Evolutionary conservation across 306 rosid species (phyloP).

Genomic region (Cucurbita moschata): DNA sequence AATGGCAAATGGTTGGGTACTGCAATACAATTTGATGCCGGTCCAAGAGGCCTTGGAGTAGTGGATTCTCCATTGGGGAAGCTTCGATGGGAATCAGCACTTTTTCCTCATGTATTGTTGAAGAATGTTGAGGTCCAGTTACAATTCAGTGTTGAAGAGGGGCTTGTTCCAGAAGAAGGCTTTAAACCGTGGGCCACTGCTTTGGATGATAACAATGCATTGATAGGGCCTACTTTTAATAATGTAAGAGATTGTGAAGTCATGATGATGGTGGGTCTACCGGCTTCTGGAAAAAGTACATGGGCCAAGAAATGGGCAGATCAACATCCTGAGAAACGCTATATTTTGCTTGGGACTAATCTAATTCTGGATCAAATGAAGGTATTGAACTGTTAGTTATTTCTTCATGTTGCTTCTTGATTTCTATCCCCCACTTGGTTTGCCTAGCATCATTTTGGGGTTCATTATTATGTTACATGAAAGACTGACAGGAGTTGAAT

Average conservation of each 20-base stretch:
- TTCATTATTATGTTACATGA: neutral
- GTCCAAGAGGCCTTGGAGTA: constrained; percentile 24
- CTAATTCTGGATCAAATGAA: constrained; percentile 42
- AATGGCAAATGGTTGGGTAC: constrained; percentile 43
- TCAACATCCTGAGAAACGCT: constrained; percentile 40
- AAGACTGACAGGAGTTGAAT: neutral
- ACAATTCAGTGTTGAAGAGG: constrained; percentile 49
- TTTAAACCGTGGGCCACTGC: constrained; percentile 40
- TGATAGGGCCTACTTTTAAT: constrained; percentile 26
- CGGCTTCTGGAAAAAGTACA: constrained; percentile 51
- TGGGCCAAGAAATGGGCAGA: constrained; percentile 49
- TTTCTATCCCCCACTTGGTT: neutral
- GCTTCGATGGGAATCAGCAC: constrained; percentile 21
- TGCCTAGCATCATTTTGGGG: neutral
- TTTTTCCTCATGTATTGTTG: constrained; percentile 43
- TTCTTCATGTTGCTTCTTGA: neutral
- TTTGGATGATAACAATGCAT: constrained; percentile 21
- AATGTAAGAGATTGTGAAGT: constrained; percentile 31
- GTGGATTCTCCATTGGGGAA: constrained; percentile 9
- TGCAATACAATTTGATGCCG: constrained; percentile 24
- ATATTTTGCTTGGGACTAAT: constrained; percentile 45
- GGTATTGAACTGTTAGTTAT: constrained; percentile 15
- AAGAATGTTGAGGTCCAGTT: constrained; percentile 40
- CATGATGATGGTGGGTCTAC: constrained; percentile 48
- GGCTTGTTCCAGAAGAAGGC: constrained; percentile 30